Percentiles rank a stretch among this genome's conserved stretches.
phyloP scores from a whole-genome alignment of 768 basidiomycete species.

The Calocybe gangraenosa region DNA sequence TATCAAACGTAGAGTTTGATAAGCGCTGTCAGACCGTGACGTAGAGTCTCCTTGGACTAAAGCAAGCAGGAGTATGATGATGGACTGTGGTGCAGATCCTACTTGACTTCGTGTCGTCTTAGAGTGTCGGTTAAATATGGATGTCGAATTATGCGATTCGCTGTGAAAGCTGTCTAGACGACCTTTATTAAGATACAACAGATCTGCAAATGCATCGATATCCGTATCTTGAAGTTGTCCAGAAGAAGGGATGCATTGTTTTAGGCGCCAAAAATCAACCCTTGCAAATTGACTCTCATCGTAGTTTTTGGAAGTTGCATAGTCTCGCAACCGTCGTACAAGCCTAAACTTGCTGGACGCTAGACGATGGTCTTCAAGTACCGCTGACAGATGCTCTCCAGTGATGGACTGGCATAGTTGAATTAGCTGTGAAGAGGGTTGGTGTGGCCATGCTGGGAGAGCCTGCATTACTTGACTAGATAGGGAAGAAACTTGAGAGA shows the following conservation, averaged over 20 bases:
- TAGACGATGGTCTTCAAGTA: constrained; percentile 57
- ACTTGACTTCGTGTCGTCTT: constrained; percentile 22
- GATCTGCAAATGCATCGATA: constrained; percentile 64
- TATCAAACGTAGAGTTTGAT: constrained; percentile 59
- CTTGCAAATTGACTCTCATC: constrained; percentile 44
- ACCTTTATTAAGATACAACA: constrained; percentile 58
- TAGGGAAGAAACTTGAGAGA: constrained; percentile 36
- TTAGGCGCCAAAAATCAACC: constrained; percentile 80
- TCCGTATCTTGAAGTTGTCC: constrained; percentile 61
- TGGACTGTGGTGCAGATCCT: constrained; percentile 33
- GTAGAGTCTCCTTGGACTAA: constrained; percentile 54
- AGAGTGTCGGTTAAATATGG: constrained; percentile 35
- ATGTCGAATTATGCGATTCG: constrained; percentile 40
- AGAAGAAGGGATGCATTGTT: constrained; percentile 62
- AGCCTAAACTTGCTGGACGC: constrained; percentile 75
- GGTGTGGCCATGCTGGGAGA: constrained; percentile 73
- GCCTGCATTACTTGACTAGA: constrained; percentile 46
- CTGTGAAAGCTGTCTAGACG: constrained; percentile 57
- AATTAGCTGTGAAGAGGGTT: constrained; percentile 44
- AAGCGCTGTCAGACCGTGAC: constrained; percentile 51
- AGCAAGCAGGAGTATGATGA: constrained; percentile 48
- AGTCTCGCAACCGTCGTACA: constrained; percentile 58
- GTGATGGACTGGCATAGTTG: constrained; percentile 42
- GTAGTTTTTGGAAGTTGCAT: constrained; percentile 35
- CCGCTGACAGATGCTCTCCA: constrained; percentile 41